Evolutionary conservation across 768 basidiomycete species (phyloP).

Genomic region (Tylopilus sp.): DNA sequence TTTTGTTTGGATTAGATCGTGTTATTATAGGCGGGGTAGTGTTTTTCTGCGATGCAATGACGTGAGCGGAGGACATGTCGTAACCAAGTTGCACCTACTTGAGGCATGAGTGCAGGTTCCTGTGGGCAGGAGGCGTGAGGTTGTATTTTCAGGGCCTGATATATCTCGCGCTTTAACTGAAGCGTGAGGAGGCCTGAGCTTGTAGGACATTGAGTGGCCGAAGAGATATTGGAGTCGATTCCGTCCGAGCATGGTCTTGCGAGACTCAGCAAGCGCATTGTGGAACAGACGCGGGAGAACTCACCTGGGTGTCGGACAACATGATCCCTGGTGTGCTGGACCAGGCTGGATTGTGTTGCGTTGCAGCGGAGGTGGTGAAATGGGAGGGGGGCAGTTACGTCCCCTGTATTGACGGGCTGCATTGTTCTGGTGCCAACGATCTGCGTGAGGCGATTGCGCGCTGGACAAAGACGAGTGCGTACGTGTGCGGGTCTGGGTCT

Average conservation of each 20-base stretch:
- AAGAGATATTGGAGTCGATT: conserved; percentile 1
- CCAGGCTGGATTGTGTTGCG: background rate
- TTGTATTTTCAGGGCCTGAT: background rate
- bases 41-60: background rate
- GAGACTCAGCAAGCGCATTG: background rate
- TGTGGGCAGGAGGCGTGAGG: background rate
- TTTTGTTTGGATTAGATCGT: background rate
- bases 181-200: background rate
- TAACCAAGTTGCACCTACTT: conserved; percentile 1
- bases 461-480: background rate
- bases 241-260: conserved; percentile 2
- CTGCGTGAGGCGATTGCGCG: background rate
- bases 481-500: conserved; percentile 5
- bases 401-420: background rate
- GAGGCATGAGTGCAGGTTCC: background rate
- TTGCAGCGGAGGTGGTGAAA: conserved; percentile 4
- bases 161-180: conserved; percentile 1
- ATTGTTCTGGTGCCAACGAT: background rate
- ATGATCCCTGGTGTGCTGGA: background rate
- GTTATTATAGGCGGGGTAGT: background rate
- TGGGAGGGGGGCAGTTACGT: background rate
- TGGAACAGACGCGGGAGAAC: background rate
- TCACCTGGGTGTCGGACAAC: conserved; percentile 7
- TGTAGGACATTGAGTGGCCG: background rate
- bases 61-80: background rate